These are phyloP conservation scores for Carex pumila DNA, from an alignment of 176 grass and related monocot genomes.

Conservation along the genomic window DNA sequence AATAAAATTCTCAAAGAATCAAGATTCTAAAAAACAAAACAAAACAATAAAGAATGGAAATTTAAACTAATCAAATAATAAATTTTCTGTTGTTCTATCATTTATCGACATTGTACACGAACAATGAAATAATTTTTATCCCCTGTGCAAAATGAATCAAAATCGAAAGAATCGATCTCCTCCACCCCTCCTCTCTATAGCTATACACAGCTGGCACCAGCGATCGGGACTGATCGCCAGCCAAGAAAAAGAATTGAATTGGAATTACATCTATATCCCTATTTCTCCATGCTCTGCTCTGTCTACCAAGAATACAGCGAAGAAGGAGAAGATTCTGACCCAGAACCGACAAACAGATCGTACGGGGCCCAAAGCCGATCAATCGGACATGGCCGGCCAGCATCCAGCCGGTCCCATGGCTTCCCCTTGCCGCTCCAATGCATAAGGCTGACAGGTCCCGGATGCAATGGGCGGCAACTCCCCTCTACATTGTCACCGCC, in stretches of 20 bases:
- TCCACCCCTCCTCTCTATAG: constrained; percentile 27
- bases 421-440: constrained; percentile 93
- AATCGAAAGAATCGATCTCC: constrained; percentile 24
- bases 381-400: constrained; percentile 54
- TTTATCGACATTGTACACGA: constrained; percentile 45
- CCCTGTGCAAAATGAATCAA: constrained; percentile 27
- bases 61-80: constrained; percentile 22
- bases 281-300: neutral
- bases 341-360: constrained; percentile 46
- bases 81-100: constrained; percentile 16
- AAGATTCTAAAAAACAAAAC: neutral
- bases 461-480: constrained; percentile 74
- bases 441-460: constrained; percentile 77
- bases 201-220: constrained; percentile 56
- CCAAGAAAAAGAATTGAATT: constrained; percentile 6
- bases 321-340: constrained; percentile 18
- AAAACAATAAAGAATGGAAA: constrained; percentile 55
- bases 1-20: neutral
- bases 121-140: constrained; percentile 38
- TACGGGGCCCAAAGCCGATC: constrained; percentile 71
- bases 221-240: constrained; percentile 1
- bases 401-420: constrained; percentile 76
- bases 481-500: constrained; percentile 83
- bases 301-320: constrained; percentile 54
- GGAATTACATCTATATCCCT: neutral